Evolutionary conservation across 2,329 filamentous ascomycete genomes (phyloP).

Genomic region (Ceratocystiopsis minuta): DNA sequence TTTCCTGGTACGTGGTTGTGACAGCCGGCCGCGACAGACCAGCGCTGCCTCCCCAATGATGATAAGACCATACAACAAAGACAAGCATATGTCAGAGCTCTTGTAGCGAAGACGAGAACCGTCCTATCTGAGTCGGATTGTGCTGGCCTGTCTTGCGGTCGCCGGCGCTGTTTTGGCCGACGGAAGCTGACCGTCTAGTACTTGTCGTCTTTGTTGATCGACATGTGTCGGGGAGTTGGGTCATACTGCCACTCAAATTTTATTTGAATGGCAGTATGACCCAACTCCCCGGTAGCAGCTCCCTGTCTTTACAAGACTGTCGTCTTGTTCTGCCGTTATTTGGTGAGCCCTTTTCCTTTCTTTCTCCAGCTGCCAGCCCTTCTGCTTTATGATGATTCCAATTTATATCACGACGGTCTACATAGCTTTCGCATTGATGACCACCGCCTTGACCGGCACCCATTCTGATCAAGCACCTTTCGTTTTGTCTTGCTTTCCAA

Average conservation of each 20-base stretch:
- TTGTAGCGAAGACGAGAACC: constrained; percentile 30
- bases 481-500: not conserved
- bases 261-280: too few relatives aligned
- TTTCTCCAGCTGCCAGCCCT: not conserved
- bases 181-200: constrained; percentile 12
- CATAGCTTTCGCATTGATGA: constrained; percentile 68
- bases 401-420: constrained; percentile 64
- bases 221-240: too few relatives aligned
- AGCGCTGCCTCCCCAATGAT: constrained; percentile 40
- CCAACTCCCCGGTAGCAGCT: too few relatives aligned
- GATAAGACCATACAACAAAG: constrained; percentile 59
- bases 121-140: constrained; percentile 23
- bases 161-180: too few relatives aligned
- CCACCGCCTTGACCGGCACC: constrained; percentile 57
- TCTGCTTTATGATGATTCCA: constrained; percentile 44
- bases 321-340: constrained; percentile 21
- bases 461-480: constrained; percentile 8
- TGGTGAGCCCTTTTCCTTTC: constrained; percentile 1
- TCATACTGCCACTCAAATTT: too few relatives aligned
- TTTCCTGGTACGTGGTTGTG: not conserved
- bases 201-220: not conserved
- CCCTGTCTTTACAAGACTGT: too few relatives aligned
- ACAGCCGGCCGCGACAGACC: not conserved
- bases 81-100: constrained; percentile 98
- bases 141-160: constrained; percentile 1